These are phyloP conservation scores for Panicum miliaceum DNA, from an alignment of 176 grass and related monocot species.

Conservation along the genomic window DNA sequence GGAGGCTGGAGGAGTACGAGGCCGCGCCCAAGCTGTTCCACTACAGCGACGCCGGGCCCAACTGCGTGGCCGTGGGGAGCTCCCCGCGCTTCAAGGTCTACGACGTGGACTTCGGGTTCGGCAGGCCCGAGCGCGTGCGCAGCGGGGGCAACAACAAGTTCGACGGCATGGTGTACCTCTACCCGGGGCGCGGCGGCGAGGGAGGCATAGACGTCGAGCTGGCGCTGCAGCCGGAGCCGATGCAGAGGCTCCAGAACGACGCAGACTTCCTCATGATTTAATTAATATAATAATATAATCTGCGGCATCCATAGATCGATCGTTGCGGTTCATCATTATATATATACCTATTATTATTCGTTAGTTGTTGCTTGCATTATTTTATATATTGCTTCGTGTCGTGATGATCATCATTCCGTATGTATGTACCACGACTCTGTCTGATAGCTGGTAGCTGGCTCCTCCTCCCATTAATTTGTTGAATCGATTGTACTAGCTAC, in stretches of 20 bases:
- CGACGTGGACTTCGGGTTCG: constrained; percentile 96
- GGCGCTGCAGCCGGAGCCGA: constrained; percentile 74
- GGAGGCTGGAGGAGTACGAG: constrained; percentile 93
- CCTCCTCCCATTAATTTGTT: no score
- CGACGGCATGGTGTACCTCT: constrained; percentile 98
- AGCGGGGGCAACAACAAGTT: constrained; percentile 94
- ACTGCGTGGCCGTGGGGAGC: constrained; percentile 95
- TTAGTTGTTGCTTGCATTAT: no score
- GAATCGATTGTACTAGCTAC: no score
- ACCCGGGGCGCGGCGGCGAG: constrained; percentile 68
- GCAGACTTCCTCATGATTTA: constrained; percentile 63
- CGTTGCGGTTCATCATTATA: no score
- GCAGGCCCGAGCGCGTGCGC: constrained; percentile 75
- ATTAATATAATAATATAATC: no score
- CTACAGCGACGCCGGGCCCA: constrained; percentile 88
- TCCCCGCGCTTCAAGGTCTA: constrained; percentile 92
- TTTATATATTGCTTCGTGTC: no score
- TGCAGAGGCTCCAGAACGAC: constrained; percentile 76
- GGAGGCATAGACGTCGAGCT: constrained; percentile 94
- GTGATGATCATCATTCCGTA: no score
- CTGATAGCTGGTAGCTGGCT: no score
- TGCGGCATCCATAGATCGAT: no score
- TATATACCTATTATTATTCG: no score
- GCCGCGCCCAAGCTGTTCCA: constrained; percentile 86
- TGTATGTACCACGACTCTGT: no score